Conservation (phyloP, 2,329 filamentous ascomycete genomes). For the Colletotrichum gigasporum region DNA sequence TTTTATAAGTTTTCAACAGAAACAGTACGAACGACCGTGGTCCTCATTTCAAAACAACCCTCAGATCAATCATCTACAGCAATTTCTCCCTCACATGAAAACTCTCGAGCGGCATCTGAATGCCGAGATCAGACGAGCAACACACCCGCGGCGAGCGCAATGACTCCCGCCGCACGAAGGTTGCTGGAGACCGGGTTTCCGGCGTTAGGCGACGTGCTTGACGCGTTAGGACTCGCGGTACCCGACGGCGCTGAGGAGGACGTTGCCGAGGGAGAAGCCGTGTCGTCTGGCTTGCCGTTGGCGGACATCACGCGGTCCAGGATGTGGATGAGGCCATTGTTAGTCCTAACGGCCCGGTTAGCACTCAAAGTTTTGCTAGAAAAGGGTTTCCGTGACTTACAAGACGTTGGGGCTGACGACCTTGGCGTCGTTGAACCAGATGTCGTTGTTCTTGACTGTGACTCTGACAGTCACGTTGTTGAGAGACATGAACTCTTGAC, state of each 20-base stretch:
- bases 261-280: not conserved
- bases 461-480: conserved; percentile 31
- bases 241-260: not conserved
- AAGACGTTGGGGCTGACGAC: conserved; percentile 37
- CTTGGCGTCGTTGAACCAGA: conserved; percentile 38
- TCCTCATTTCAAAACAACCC: no score
- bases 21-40: no score
- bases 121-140: not conserved
- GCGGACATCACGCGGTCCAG: conserved; percentile 35
- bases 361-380: not conserved
- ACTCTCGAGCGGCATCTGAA: no score
- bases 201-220: not conserved
- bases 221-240: not conserved
- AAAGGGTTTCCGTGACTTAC: conserved; percentile 3
- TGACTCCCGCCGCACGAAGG: conserved; percentile 6
- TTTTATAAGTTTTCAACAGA: no score
- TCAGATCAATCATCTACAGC: no score
- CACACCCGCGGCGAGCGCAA: conserved; percentile 15
- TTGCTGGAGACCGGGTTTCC: not conserved
- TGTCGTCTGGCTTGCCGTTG: conserved; percentile 4
- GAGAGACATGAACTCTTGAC: conserved; percentile 31
- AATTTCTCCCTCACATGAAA: no score
- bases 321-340: conserved; percentile 38
- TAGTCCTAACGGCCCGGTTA: conserved; percentile 34
- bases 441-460: conserved; percentile 32